A percentile compares a stretch with the other conserved stretches of the same genome.
phyloP scores from a whole-genome alignment of 2,329 filamentous ascomycete species.

The Pseudogymnoascus sp. region DNA sequence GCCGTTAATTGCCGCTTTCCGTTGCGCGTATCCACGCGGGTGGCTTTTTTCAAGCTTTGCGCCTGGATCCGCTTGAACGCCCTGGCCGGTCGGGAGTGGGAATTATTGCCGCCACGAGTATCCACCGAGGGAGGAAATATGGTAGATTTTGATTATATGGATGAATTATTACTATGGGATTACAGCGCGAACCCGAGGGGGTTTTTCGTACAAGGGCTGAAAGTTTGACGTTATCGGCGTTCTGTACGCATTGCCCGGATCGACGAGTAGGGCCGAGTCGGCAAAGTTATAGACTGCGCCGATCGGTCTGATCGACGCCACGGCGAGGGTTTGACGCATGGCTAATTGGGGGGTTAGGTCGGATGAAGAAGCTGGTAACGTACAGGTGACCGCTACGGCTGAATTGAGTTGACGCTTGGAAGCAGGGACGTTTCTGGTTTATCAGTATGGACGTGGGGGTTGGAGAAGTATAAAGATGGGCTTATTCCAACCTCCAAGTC shows the following conservation, averaged over 20 bases:
- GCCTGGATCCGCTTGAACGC: neutral
- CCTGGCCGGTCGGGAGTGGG: too few relatives aligned
- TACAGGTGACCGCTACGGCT: neutral
- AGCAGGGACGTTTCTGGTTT: too few relatives aligned
- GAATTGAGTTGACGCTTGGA: neutral
- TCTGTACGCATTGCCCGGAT: neutral
- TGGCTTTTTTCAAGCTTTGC: slow-evolving; percentile 3
- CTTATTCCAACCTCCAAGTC: neutral
- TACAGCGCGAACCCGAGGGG: too few relatives aligned
- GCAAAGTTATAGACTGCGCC: neutral
- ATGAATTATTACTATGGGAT: neutral
- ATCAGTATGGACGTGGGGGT: neutral
- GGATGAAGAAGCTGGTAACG: neutral
- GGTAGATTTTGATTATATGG: too few relatives aligned
- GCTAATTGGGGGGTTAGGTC: neutral
- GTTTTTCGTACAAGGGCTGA: neutral
- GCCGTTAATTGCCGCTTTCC: neutral
- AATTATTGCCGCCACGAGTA: neutral
- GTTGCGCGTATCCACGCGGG: neutral
- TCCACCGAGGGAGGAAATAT: too few relatives aligned
- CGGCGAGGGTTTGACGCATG: neutral
- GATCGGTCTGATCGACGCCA: neutral
- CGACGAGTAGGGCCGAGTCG: slow-evolving; percentile 4
- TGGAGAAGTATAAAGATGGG: neutral
- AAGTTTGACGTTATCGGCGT: neutral